A percentile compares a stretch with the other conserved stretches of the same genome.
Evolutionary conservation across 495 filamentous ascomycete genomes (phyloP).

Genomic region (Penicillium cosmopolitanum): DNA sequence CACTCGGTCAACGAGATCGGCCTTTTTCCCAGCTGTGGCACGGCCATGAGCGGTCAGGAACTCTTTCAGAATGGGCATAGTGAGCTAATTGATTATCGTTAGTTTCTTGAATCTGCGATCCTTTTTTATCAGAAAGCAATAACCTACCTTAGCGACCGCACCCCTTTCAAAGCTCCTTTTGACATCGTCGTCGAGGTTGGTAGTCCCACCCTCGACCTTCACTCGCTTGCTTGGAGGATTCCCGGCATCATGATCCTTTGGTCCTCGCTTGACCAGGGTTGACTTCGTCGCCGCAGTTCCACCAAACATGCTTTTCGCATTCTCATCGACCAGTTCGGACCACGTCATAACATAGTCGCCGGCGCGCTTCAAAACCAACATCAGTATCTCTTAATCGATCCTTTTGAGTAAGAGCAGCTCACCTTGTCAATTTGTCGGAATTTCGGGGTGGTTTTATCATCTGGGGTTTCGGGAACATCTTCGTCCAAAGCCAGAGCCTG

Average conservation of each 20-base stretch:
- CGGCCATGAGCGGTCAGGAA: slow-evolving; percentile 67
- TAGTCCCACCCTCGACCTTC: slow-evolving; percentile 49
- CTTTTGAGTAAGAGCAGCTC: slow-evolving; percentile 7
- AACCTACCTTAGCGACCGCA: slow-evolving; percentile 60
- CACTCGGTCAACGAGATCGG: slow-evolving; percentile 75
- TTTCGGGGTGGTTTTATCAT: slow-evolving; percentile 85
- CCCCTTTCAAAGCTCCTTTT: slow-evolving; percentile 61
- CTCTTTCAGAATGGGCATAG: slow-evolving; percentile 68
- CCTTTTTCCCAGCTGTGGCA: slow-evolving; percentile 70
- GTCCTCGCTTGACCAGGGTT: slow-evolving; percentile 50
- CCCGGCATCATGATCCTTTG: slow-evolving; percentile 38
- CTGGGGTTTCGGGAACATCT: slow-evolving; percentile 76
- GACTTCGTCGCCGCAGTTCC: slow-evolving; percentile 37
- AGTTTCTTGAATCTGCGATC: not conserved
- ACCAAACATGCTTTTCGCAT: slow-evolving; percentile 46
- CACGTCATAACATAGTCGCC: slow-evolving; percentile 78
- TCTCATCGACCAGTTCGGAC: slow-evolving; percentile 66
- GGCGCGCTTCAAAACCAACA: slow-evolving; percentile 53
- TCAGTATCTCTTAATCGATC: slow-evolving; percentile 10
- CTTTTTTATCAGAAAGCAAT: not conserved
- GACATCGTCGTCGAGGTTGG: slow-evolving; percentile 59
- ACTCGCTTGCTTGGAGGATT: slow-evolving; percentile 49
- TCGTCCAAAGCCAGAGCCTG: slow-evolving; percentile 93
- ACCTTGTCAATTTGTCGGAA: slow-evolving; percentile 83
- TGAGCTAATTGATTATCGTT: slow-evolving; percentile 51